These are phyloP conservation scores for Clohesyomyces aquaticus DNA, from an alignment of 495 filamentous ascomycete genomes.

Conservation along the genomic window DNA sequence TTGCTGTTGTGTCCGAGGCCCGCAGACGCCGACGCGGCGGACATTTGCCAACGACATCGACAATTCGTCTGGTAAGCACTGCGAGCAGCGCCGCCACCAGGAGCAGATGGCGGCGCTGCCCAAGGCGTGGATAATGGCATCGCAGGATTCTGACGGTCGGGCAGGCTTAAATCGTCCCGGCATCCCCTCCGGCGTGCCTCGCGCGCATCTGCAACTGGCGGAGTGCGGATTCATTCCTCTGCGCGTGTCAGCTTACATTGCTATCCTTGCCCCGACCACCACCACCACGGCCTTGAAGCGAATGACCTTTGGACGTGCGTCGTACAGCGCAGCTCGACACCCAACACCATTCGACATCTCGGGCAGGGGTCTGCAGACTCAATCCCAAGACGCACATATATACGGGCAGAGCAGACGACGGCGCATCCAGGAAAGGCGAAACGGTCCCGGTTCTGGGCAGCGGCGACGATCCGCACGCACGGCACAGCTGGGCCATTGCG, in stretches of 20 bases:
- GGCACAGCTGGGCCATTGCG: slow-evolving; percentile 21
- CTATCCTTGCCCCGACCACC: slow-evolving; percentile 26
- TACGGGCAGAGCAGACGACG: slow-evolving; percentile 1
- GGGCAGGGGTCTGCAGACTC: slow-evolving; percentile 19
- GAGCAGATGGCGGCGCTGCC: not conserved
- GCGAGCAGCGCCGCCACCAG: slow-evolving; percentile 17
- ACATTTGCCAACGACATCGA: not conserved
- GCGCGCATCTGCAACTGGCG: slow-evolving; percentile 37
- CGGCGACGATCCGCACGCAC: slow-evolving; percentile 6
- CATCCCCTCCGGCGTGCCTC: slow-evolving; percentile 31
- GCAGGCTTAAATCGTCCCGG: slow-evolving; percentile 21
- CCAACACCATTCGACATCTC: slow-evolving; percentile 25
- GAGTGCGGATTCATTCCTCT: slow-evolving; percentile 31
- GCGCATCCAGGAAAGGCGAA: not conserved
- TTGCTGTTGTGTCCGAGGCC: not conserved
- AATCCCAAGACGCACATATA: slow-evolving; percentile 13
- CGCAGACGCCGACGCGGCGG: not conserved
- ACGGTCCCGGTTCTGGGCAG: not conserved
- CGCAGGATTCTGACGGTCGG: slow-evolving; percentile 17
- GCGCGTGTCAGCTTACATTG: slow-evolving; percentile 43
- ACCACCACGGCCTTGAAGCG: slow-evolving; percentile 28
- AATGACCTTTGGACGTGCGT: slow-evolving; percentile 36
- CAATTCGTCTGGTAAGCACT: slow-evolving; percentile 26
- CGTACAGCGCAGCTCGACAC: slow-evolving; percentile 34
- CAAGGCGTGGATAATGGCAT: slow-evolving; percentile 3